Evolutionary conservation across 345 rosid genomes (phyloP).

Genomic region (Lepidium sativum): DNA sequence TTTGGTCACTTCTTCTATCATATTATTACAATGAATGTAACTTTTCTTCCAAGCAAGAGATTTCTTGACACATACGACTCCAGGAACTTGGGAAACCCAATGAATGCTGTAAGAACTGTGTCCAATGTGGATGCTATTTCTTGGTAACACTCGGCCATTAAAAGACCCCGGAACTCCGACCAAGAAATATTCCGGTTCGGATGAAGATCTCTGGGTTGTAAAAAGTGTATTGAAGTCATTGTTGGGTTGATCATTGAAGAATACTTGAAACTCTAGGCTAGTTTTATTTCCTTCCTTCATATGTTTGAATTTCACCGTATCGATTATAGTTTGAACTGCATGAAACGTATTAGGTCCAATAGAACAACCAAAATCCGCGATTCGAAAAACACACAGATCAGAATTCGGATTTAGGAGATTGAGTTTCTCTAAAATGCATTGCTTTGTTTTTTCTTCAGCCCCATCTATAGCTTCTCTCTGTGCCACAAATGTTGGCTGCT

Average conservation of each 20-base stretch:
- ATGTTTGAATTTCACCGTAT: neutral
- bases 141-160: conserved; percentile 19
- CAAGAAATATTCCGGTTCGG: neutral
- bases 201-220: neutral
- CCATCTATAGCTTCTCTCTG: neutral
- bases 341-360: neutral
- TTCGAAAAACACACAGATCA: neutral
- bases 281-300: neutral
- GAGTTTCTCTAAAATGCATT: neutral
- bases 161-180: conserved; percentile 29
- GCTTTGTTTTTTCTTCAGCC: neutral
- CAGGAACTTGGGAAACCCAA: neutral
- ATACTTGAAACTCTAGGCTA: neutral
- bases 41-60: neutral
- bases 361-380: conserved; percentile 1
- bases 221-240: conserved; percentile 30
- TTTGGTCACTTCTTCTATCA: neutral
- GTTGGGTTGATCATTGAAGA: neutral
- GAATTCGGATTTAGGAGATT: neutral
- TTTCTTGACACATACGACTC: neutral
- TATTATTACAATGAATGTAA: neutral
- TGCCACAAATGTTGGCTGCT: neutral
- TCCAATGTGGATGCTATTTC: neutral
- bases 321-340: neutral
- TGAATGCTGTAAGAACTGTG: neutral